Conservation (phyloP, 2,329 filamentous ascomycete genomes). For the Alternaria postmessia region DNA sequence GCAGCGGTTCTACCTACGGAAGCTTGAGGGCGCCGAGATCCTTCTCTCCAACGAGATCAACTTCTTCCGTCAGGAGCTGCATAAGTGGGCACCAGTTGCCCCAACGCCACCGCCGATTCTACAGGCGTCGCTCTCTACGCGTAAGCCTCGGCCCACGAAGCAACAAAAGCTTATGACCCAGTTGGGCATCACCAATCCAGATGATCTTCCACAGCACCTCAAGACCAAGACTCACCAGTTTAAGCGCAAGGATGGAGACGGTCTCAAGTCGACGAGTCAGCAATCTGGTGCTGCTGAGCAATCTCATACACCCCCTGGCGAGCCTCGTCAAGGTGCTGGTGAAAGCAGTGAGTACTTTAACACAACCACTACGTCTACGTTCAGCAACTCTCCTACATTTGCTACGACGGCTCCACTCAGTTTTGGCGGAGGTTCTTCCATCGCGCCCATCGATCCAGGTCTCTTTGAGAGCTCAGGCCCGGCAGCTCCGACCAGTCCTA, state of each 20-base stretch:
- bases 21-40: slow-evolving; percentile 96
- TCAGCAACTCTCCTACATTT: slow-evolving; percentile 48
- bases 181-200: slow-evolving; percentile 86
- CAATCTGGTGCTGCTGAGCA: slow-evolving; percentile 46
- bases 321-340: slow-evolving; percentile 42
- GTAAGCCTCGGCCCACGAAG: slow-evolving; percentile 95
- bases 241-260: slow-evolving; percentile 68
- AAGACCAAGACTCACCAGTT: slow-evolving; percentile 69
- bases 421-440: slow-evolving; percentile 38
- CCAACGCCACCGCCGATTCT: slow-evolving; percentile 84
- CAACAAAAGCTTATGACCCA: slow-evolving; percentile 93
- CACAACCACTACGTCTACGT: slow-evolving; percentile 32
- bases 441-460: slow-evolving; percentile 48
- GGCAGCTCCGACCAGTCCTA: slow-evolving; percentile 43
- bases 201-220: slow-evolving; percentile 84
- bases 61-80: slow-evolving; percentile 92
- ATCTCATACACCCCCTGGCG: slow-evolving; percentile 49
- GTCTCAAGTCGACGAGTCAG: slow-evolving; percentile 40
- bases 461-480: slow-evolving; percentile 46
- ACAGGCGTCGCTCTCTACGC: slow-evolving; percentile 86
- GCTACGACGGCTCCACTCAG: slow-evolving; percentile 40
- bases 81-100: slow-evolving; percentile 93
- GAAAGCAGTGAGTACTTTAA: slow-evolving; percentile 45
- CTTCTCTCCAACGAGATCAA: slow-evolving; percentile 94
- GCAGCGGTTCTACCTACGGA: slow-evolving; percentile 93